These are phyloP conservation scores for Malus sieversii DNA, from an alignment of 306 rosid genomes.

Conservation along the genomic window DNA sequence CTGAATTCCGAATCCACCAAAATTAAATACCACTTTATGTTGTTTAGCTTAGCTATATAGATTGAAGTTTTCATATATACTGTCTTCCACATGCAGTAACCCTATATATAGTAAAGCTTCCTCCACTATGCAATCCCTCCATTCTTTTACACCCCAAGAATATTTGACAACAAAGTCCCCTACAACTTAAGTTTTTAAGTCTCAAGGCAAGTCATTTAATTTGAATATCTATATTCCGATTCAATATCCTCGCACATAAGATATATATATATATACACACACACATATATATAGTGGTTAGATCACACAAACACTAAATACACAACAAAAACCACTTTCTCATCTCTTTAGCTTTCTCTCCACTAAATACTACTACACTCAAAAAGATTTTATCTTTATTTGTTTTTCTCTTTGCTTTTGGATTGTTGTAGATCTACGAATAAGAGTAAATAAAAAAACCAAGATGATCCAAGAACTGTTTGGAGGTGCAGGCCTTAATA, in stretches of 20 bases:
- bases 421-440: constrained; percentile 71
- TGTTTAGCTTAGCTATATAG: neutral
- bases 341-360: constrained; percentile 39
- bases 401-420: constrained; percentile 47
- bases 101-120: constrained; percentile 21
- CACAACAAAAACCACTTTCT: constrained; percentile 47
- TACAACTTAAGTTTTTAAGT: constrained; percentile 23
- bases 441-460: constrained; percentile 10
- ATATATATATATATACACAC: too few relatives aligned
- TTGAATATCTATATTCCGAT: constrained; percentile 11
- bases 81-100: constrained; percentile 2
- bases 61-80: neutral
- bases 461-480: constrained; percentile 88
- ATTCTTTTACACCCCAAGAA: constrained; percentile 30
- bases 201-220: constrained; percentile 34
- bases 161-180: constrained; percentile 19
- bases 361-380: constrained; percentile 26
- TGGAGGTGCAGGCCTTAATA: constrained; percentile 43
- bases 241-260: constrained; percentile 11
- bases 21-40: constrained; percentile 1
- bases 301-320: constrained; percentile 12
- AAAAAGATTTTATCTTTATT: constrained; percentile 39
- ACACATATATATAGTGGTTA: neutral
- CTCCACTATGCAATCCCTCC: constrained; percentile 20
- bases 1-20: constrained; percentile 16